Percentiles rank a stretch among this genome's conserved stretches.
Evolutionary conservation across 306 rosid genomes (phyloP).

Genomic region (Castanea mollissima): DNA sequence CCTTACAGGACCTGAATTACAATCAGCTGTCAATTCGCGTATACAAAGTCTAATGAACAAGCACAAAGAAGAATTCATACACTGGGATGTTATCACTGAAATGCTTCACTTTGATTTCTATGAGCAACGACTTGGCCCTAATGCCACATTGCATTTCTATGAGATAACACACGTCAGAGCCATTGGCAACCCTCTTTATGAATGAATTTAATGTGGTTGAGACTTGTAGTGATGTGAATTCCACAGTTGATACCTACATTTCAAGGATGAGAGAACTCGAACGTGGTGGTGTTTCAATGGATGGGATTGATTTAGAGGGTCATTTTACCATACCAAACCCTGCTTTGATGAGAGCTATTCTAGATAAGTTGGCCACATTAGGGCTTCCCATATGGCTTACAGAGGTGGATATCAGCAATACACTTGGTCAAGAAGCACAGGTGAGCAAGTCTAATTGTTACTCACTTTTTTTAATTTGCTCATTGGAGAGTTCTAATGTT

Average conservation of each 20-base stretch:
- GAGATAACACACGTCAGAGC: slow-evolving; percentile 73
- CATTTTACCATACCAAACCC: slow-evolving; percentile 72
- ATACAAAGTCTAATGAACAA: slow-evolving; percentile 65
- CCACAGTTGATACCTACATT: slow-evolving; percentile 70
- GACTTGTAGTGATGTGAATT: slow-evolving; percentile 71
- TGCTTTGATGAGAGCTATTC: slow-evolving; percentile 70
- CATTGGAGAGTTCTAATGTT: not conserved
- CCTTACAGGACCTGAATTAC: slow-evolving; percentile 46
- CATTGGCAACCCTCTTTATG: slow-evolving; percentile 78
- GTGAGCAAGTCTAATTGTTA: slow-evolving; percentile 22
- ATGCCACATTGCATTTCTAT: slow-evolving; percentile 65
- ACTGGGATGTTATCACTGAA: slow-evolving; percentile 95
- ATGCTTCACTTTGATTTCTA: slow-evolving; percentile 97
- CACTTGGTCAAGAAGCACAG: slow-evolving; percentile 54
- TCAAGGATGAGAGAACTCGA: slow-evolving; percentile 48
- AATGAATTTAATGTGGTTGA: slow-evolving; percentile 89
- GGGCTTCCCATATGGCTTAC: slow-evolving; percentile 90
- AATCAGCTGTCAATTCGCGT: slow-evolving; percentile 53
- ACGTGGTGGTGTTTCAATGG: slow-evolving; percentile 61
- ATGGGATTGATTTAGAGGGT: slow-evolving; percentile 89
- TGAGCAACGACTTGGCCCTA: slow-evolving; percentile 62
- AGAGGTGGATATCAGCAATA: slow-evolving; percentile 78
- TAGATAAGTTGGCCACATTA: slow-evolving; percentile 84
- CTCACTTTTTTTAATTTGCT: not conserved
- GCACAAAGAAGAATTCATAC: slow-evolving; percentile 77